Conservation (phyloP, 2,329 filamentous ascomycete genomes). For the Fusarium sp. region DNA sequence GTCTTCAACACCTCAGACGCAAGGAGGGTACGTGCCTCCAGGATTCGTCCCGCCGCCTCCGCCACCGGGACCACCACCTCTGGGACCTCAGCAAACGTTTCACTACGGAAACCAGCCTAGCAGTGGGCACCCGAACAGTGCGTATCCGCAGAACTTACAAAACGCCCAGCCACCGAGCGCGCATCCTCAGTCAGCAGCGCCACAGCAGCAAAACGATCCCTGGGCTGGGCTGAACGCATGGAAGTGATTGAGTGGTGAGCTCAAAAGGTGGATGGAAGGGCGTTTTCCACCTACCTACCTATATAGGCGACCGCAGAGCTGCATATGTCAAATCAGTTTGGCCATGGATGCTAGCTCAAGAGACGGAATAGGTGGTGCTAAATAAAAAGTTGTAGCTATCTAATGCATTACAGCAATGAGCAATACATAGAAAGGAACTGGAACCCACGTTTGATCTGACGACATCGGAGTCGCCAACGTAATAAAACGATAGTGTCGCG, state of each 20-base stretch:
- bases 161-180: constrained; percentile 47
- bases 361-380: background rate
- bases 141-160: constrained; percentile 48
- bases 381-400: constrained; percentile 6
- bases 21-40: constrained; percentile 60
- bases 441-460: constrained; percentile 17
- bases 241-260: constrained; percentile 53
- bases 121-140: constrained; percentile 44
- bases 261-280: background rate
- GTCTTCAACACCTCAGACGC: constrained; percentile 56
- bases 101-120: constrained; percentile 58
- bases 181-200: constrained; percentile 47
- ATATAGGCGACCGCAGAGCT: background rate
- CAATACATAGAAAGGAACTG: constrained; percentile 28
- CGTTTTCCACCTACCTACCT: background rate
- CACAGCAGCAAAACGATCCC: constrained; percentile 59
- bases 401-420: constrained; percentile 7
- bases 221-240: constrained; percentile 65
- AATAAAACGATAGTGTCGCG: no score
- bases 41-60: constrained; percentile 73
- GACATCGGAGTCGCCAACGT: background rate
- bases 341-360: constrained; percentile 2
- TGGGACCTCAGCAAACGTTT: constrained; percentile 71
- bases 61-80: constrained; percentile 69
- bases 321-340: background rate